phyloP scores from a whole-genome alignment of 2,329 filamentous ascomycete genomes.

The Monosporascus sp. region DNA sequence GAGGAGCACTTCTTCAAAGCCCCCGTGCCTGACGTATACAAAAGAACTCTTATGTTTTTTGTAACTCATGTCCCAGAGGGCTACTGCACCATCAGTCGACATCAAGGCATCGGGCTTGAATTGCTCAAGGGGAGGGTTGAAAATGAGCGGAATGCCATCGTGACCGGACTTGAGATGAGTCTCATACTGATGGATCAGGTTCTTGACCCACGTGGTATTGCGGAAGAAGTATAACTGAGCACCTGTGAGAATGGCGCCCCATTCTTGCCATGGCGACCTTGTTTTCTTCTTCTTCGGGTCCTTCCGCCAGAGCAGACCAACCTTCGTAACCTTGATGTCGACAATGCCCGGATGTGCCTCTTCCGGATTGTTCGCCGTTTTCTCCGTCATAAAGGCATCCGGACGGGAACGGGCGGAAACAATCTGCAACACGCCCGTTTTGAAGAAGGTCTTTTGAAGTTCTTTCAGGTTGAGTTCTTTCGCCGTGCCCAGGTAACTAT shows the following conservation, averaged over 20 bases:
- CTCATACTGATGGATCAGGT: constrained; percentile 82
- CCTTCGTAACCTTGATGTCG: constrained; percentile 95
- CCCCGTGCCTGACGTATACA: constrained; percentile 79
- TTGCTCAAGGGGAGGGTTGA: constrained; percentile 81
- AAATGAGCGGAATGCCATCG: constrained; percentile 72
- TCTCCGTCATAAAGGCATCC: constrained; percentile 89
- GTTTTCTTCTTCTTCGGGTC: constrained; percentile 90
- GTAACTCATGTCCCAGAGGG: constrained; percentile 78
- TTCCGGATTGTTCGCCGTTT: constrained; percentile 75
- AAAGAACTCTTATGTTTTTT: constrained; percentile 96
- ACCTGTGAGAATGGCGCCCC: constrained; percentile 94
- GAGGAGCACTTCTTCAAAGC: constrained; percentile 83
- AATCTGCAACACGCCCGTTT: constrained; percentile 88
- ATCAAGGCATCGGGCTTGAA: constrained; percentile 94
- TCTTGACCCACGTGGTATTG: constrained; percentile 89
- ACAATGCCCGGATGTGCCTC: constrained; percentile 89
- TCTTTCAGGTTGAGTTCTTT: constrained; percentile 72
- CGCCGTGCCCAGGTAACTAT: constrained; percentile 76
- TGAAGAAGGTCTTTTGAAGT: constrained; percentile 83
- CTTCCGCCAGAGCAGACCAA: constrained; percentile 91
- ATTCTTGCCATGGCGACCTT: constrained; percentile 96
- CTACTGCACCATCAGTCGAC: constrained; percentile 89
- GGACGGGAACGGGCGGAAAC: constrained; percentile 89
- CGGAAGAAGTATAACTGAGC: constrained; percentile 96
- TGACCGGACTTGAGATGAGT: constrained; percentile 72